phyloP scores from a whole-genome alignment of 2,329 filamentous ascomycete species.

The Stylonectria norvegica region DNA sequence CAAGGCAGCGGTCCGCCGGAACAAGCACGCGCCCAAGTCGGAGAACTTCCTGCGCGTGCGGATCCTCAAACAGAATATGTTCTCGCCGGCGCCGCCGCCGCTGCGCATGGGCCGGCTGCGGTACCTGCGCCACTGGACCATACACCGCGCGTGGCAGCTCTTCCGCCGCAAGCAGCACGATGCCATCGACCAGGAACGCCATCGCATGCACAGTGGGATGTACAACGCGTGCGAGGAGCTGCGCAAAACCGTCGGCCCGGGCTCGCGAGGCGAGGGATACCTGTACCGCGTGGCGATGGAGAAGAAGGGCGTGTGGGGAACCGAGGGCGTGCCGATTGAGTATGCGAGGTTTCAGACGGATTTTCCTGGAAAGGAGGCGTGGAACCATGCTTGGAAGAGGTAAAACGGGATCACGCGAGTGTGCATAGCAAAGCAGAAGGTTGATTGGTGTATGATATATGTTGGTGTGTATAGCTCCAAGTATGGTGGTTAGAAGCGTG shows the following conservation, averaged over 20 bases:
- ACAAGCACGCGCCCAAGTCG: constrained; percentile 30
- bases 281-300: constrained; percentile 86
- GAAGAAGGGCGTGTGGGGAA: constrained; percentile 79
- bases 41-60: constrained; percentile 42
- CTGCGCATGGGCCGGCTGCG: constrained; percentile 86
- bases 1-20: constrained; percentile 26
- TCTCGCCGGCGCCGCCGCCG: constrained; percentile 57
- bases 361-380: constrained; percentile 72
- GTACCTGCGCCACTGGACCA: constrained; percentile 94
- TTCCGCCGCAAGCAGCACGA: constrained; percentile 67
- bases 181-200: constrained; percentile 65
- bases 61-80: constrained; percentile 47
- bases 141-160: constrained; percentile 91
- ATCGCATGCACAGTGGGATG: constrained; percentile 81
- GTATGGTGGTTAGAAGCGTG: too few species aligned
- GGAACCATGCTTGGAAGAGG: constrained; percentile 91
- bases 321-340: constrained; percentile 79
- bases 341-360: constrained; percentile 85
- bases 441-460: too few species aligned
- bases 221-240: constrained; percentile 81
- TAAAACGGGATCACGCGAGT: too few species aligned
- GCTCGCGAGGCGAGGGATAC: constrained; percentile 59
- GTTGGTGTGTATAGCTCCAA: too few species aligned
- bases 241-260: constrained; percentile 56
- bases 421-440: too few species aligned